A percentile compares a stretch with the other conserved stretches of the same genome.
phyloP scores from a whole-genome alignment of 148 eudicot species.

The Silene latifolia region DNA sequence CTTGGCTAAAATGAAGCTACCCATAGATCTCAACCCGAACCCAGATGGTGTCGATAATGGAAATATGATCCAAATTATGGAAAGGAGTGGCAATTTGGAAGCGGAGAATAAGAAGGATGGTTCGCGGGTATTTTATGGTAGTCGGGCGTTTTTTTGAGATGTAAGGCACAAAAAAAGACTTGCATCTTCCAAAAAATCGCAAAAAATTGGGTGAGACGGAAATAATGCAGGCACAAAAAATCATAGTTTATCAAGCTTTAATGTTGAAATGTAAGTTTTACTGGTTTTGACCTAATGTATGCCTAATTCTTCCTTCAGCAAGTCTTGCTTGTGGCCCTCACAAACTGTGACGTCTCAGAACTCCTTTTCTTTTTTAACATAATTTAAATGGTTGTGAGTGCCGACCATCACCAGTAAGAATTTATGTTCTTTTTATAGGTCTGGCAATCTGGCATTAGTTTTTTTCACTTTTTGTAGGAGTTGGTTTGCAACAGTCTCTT shows the following conservation, averaged over 20 bases:
- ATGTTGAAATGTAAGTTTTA: background rate
- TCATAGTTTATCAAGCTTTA: background rate
- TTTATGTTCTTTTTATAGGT: too few relatives aligned
- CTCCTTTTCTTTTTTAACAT: too few relatives aligned
- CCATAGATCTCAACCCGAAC: conserved; percentile 53
- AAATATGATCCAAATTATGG: conserved; percentile 28
- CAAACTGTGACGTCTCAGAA: too few relatives aligned
- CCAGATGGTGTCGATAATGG: conserved; percentile 23
- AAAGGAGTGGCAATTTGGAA: conserved; percentile 29
- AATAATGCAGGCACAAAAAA: background rate
- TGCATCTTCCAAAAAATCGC: background rate
- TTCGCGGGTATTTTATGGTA: conserved; percentile 75
- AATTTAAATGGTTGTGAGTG: too few relatives aligned
- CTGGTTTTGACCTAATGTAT: background rate
- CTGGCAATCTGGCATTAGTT: background rate
- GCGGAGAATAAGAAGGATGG: conserved; percentile 51
- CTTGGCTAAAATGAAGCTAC: conserved; percentile 76
- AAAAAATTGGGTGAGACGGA: background rate
- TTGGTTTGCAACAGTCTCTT: background rate
- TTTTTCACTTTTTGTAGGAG: background rate
- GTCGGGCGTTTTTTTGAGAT: conserved; percentile 68
- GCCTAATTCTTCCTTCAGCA: background rate
- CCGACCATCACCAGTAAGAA: too few relatives aligned
- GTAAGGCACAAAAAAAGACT: background rate
- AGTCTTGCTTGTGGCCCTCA: too few relatives aligned